Base-by-base conservation (phyloP, 225 moss, liverwort and hornwort genomes). In the Straminergon stramineum region DNA sequence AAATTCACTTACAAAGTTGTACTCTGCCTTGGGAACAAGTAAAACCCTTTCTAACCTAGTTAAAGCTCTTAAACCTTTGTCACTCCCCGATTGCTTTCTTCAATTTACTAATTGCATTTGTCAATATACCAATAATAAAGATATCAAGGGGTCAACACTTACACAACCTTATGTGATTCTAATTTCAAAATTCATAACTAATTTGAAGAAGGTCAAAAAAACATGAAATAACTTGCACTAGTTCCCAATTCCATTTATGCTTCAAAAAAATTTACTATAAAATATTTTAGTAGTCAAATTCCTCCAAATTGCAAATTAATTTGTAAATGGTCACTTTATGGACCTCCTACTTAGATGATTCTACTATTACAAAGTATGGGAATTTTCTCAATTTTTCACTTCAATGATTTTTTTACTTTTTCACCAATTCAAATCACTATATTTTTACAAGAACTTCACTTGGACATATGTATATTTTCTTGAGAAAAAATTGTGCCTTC, bases 31-130 rank as follows among this genome's bases (percentile, higher is more conserved):
- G 2, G 2, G 0, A 41, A 28, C 17, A 45, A 74, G 17, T 74
- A 28, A 45, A 74, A 3, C 0, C 17, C 6, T 74, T 30, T 10
- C 0, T 0, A 0, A 17, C 6, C 16, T 43, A 43, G 9, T 73
- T 73, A 27, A 73, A 73, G 73, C 15, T 43, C 5, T 73, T 43
- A 2, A 3, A 24, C 26, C 24, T 41, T 3, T 1, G 2, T 41
- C 8, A 41, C 7, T 14, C 15, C 1, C 4, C 8, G 23, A 15
- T 41, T 41, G 15, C 2, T 71, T 41, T 71, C 8, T 34, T 69
- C n/a, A 14, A 13, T 70, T 4, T 37, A 68, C 12, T 12, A n/a
- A 68, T 37, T 37, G 11, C 37, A 21, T 20, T 68, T 68, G 6
- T 69, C 39, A 39, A 39, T 70, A 14, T 73, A 27, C 6, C 11